phyloP scores from a whole-genome alignment of 768 basidiomycete genomes.

The Boletus sp. region DNA sequence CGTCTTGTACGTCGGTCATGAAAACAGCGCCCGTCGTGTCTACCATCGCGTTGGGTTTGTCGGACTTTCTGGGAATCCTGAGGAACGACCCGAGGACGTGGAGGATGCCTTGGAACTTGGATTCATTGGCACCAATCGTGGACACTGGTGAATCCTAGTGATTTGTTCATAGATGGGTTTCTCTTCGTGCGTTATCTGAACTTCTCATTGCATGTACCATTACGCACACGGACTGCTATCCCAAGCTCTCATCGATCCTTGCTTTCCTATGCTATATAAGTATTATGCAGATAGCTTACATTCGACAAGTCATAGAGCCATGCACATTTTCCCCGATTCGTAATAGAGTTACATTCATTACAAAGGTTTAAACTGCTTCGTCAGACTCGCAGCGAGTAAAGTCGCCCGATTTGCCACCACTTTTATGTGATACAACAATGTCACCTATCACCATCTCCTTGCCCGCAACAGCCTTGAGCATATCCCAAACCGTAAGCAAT shows the following conservation, averaged over 20 bases:
- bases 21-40: constrained; percentile 49
- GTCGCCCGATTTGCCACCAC: constrained; percentile 73
- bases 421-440: constrained; percentile 63
- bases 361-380: background rate
- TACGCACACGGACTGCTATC: background rate
- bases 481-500: constrained; percentile 86
- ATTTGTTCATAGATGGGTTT: background rate
- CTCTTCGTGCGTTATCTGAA: background rate
- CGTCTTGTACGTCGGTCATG: constrained; percentile 53
- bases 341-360: background rate
- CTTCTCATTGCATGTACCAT: background rate
- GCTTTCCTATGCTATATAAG: background rate
- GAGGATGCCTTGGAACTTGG: constrained; percentile 56
- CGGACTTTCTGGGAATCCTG: constrained; percentile 38
- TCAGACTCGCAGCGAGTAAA: constrained; percentile 39
- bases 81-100: constrained; percentile 37
- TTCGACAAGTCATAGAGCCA: background rate
- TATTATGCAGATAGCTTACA: background rate
- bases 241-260: background rate
- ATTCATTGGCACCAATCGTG: constrained; percentile 44
- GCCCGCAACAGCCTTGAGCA: constrained; percentile 91
- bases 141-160: constrained; percentile 46
- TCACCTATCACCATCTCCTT: constrained; percentile 78
- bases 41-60: constrained; percentile 55
- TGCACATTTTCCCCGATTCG: background rate